A percentile compares a stretch with the other conserved stretches of the same genome.
Evolutionary conservation across 352 stramenopile species (phyloP).

Genomic region (Phytopythium sindhum): DNA sequence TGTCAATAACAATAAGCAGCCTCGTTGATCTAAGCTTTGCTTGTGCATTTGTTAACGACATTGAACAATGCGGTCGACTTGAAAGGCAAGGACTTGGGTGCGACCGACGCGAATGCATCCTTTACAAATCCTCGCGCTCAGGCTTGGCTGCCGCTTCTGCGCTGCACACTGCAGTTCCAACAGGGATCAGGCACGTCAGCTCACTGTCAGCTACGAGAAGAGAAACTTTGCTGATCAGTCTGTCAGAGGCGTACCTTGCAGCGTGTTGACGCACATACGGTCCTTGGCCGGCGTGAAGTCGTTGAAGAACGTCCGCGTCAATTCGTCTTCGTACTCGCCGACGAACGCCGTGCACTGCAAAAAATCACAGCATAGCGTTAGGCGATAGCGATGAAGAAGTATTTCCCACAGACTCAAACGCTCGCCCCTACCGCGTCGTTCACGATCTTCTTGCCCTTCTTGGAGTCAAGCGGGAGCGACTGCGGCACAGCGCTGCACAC

Average conservation of each 20-base stretch:
- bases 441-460: constrained; percentile 60
- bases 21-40: not conserved
- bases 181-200: not conserved
- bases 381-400: not conserved
- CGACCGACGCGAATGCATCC: not conserved
- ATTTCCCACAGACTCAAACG: no score
- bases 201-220: not conserved
- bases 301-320: constrained; percentile 76
- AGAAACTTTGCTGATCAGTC: not conserved
- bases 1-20: not conserved
- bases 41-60: not conserved
- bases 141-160: not conserved
- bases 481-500: constrained; percentile 60
- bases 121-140: not conserved
- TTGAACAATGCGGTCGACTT: not conserved
- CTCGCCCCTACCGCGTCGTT: constrained; percentile 37
- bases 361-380: not conserved
- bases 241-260: constrained; percentile 35
- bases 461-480: constrained; percentile 26
- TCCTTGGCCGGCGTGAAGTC: constrained; percentile 64
- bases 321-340: constrained; percentile 74
- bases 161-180: not conserved
- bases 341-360: constrained; percentile 76
- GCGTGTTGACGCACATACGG: constrained; percentile 41
- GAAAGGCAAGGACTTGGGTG: not conserved